A percentile compares a stretch with the other conserved stretches of the same genome.
Evolutionary conservation across 2,329 filamentous ascomycete genomes (phyloP).

Genomic region (Alternaria arbusti): DNA sequence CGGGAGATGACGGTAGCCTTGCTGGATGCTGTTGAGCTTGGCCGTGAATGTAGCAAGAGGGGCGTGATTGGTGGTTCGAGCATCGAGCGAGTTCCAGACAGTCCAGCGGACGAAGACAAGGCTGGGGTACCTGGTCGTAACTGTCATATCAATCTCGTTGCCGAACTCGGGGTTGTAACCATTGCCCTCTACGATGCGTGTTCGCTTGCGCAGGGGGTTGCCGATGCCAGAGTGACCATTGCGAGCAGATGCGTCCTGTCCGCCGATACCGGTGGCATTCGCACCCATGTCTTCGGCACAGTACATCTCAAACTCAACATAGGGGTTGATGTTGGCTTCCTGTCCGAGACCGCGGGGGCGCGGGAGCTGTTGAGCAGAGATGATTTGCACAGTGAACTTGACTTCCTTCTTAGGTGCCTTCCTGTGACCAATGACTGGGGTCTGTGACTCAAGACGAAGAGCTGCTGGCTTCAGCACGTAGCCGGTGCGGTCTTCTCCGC

Average conservation of each 20-base stretch:
- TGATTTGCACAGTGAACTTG: constrained; percentile 83
- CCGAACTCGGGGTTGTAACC: constrained; percentile 93
- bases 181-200: constrained; percentile 81
- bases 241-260: constrained; percentile 68
- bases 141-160: constrained; percentile 76
- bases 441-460: constrained; percentile 62
- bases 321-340: constrained; percentile 83
- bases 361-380: constrained; percentile 94
- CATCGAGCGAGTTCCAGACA: constrained; percentile 84
- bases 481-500: constrained; percentile 82
- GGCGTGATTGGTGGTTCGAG: constrained; percentile 68
- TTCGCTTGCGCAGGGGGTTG: constrained; percentile 77
- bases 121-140: constrained; percentile 93
- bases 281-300: constrained; percentile 91
- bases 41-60: constrained; percentile 89
- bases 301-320: constrained; percentile 93
- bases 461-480: constrained; percentile 94
- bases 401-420: constrained; percentile 83
- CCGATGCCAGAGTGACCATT: constrained; percentile 71
- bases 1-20: constrained; percentile 91
- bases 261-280: constrained; percentile 70
- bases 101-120: constrained; percentile 93
- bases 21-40: constrained; percentile 86
- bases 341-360: constrained; percentile 75
- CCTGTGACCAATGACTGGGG: constrained; percentile 55